phyloP scores from a whole-genome alignment of 129 eudicot genomes.

The Helianthus tuberosus region DNA sequence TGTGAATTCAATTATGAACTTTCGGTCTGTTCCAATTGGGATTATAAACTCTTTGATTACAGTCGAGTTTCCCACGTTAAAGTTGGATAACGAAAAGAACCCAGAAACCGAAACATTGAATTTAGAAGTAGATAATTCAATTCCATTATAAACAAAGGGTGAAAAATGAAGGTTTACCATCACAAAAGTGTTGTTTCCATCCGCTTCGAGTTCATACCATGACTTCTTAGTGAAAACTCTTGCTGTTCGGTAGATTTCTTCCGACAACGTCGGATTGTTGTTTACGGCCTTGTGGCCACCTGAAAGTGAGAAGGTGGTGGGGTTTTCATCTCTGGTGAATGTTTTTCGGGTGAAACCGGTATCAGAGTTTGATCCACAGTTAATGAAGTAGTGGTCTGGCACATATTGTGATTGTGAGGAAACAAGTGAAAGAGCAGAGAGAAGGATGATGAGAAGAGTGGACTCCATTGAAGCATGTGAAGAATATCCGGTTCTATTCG shows the following conservation, averaged over 20 bases:
- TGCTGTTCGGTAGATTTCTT: conserved; percentile 47
- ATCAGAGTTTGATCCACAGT: conserved; percentile 60
- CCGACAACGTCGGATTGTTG: conserved; percentile 8
- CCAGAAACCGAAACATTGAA: conserved; percentile 51
- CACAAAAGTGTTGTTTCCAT: conserved; percentile 44
- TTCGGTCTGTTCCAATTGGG: conserved; percentile 6
- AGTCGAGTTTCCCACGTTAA: conserved; percentile 15
- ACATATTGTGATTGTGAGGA: conserved; percentile 18
- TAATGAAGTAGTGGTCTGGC: conserved; percentile 62
- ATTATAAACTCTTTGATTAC: conserved; percentile 47
- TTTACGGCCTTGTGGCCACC: conserved; percentile 1
- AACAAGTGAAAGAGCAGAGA: conserved; percentile 15
- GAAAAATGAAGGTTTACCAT: conserved; percentile 70
- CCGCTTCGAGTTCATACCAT: conserved; percentile 37
- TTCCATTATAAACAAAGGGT: conserved; percentile 30
- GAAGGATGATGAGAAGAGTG: conserved; percentile 23
- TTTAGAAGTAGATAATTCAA: conserved; percentile 26
- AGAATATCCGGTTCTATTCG: background rate
- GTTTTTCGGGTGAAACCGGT: conserved; percentile 14
- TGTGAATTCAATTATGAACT: conserved; percentile 31
- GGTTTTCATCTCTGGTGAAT: conserved; percentile 48
- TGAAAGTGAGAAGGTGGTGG: conserved; percentile 28
- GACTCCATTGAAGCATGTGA: conserved; percentile 26
- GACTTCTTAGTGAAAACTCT: conserved; percentile 46
- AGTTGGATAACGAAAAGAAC: conserved; percentile 36